Percentiles rank a stretch among this genome's conserved stretches.
Conservation (phyloP, 306 rosid genomes). For the Hippophae tibetana region DNA sequence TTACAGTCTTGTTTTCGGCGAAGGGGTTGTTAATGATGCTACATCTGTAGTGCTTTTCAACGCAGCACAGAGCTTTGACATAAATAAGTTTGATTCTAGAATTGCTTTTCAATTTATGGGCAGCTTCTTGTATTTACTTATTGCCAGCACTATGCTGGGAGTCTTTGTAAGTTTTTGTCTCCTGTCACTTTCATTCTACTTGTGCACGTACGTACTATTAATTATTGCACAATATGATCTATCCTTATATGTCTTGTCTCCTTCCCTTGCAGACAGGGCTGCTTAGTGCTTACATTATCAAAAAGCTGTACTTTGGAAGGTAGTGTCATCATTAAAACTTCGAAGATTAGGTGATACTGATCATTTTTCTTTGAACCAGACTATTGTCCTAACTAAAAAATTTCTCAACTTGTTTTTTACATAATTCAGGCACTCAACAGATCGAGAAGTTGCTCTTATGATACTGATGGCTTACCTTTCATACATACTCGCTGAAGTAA, state of each 20-base stretch:
- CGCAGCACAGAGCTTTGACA: constrained; percentile 89
- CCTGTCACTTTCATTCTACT: background rate
- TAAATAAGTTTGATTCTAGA: constrained; percentile 42
- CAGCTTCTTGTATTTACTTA: constrained; percentile 70
- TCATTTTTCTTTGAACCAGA: background rate
- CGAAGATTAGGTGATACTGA: background rate
- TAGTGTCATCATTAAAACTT: constrained; percentile 17
- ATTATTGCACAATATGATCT: background rate
- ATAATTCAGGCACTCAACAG: constrained; percentile 83
- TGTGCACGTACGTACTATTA: background rate
- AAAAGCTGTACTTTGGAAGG: constrained; percentile 90
- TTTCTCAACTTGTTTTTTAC: constrained; percentile 14
- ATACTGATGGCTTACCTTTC: constrained; percentile 97
- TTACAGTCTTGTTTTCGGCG: constrained; percentile 96
- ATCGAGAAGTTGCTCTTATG: constrained; percentile 97
- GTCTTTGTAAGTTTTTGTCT: constrained; percentile 45
- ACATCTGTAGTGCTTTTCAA: constrained; percentile 97
- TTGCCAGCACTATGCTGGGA: constrained; percentile 75
- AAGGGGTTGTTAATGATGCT: constrained; percentile 97
- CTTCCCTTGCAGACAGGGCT: constrained; percentile 64
- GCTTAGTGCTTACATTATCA: constrained; percentile 78
- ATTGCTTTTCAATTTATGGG: constrained; percentile 57
- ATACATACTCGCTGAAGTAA: constrained; percentile 96
- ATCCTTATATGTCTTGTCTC: constrained; percentile 25
- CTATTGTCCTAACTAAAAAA: background rate